These are phyloP conservation scores for Hortiboletus campestris DNA, from an alignment of 768 basidiomycete genomes.

Conservation along the genomic window DNA sequence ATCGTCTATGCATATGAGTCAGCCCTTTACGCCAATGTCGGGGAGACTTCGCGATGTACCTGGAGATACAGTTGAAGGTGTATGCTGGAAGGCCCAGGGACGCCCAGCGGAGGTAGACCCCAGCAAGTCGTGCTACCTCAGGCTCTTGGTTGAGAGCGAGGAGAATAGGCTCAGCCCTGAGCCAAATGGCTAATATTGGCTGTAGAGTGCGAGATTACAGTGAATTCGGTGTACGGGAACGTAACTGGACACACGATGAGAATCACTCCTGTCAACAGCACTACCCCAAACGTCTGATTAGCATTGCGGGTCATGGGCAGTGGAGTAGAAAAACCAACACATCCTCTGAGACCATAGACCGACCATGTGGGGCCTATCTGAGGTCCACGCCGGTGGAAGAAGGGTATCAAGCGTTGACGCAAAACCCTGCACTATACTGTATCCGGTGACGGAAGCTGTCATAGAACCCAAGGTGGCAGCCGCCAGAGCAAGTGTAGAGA, in stretches of 20 bases:
- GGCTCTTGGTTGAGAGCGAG: constrained; percentile 77
- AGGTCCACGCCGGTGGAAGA: constrained; percentile 94
- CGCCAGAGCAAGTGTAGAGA: constrained; percentile 87
- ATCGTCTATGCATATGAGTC: constrained; percentile 32
- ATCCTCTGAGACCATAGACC: constrained; percentile 91
- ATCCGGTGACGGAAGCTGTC: constrained; percentile 57
- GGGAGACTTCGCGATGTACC: constrained; percentile 30
- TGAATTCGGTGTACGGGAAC: neutral
- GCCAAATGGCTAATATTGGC: constrained; percentile 72
- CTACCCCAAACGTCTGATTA: constrained; percentile 34
- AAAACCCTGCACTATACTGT: constrained; percentile 78
- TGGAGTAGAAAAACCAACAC: constrained; percentile 45
- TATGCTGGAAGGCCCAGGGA: constrained; percentile 80
- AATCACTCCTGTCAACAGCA: constrained; percentile 55
- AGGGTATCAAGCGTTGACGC: constrained; percentile 88
- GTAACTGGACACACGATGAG: constrained; percentile 52
- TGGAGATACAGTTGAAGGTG: constrained; percentile 52
- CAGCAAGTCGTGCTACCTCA: constrained; percentile 77
- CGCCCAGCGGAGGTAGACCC: constrained; percentile 72
- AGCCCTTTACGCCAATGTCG: neutral
- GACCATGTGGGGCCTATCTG: constrained; percentile 75
- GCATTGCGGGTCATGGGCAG: neutral
- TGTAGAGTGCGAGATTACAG: constrained; percentile 10
- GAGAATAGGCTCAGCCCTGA: constrained; percentile 77
- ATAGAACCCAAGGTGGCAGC: constrained; percentile 74